Evolutionary conservation across 176 grass and related monocot genomes (phyloP), one percentile per base, ranked within the genome.

Genomic region (Oryza meyeriana): DNA sequence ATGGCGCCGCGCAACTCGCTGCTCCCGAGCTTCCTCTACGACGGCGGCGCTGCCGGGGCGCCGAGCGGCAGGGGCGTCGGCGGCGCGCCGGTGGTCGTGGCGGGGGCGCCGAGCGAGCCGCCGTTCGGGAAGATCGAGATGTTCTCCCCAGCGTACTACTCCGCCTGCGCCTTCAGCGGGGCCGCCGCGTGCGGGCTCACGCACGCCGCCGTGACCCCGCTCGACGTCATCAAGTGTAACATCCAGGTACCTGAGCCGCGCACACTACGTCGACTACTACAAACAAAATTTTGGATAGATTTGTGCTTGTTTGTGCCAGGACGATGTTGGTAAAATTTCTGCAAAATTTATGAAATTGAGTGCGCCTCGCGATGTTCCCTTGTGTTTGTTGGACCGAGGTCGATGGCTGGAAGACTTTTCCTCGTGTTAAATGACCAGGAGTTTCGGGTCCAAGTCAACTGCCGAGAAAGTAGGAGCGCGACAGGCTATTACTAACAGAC

Each of bases 161-260:
- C 85, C 10, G 89, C 94, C 41, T 81, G 94, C 79, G 90, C 89
- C 62, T 14, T 84, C 29, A 91, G 89, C 12, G 94, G 94, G 14
- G 92, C 90, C 66, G 89, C 88, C 29, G 88, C 91, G 48, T 97
- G 94, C 65, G 94, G 94, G 10, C 31, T 97, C 76, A 97, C 94
- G 14, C 94, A 97, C 85, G 92, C 74, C 85, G 85, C 91, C 52
- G 94, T 97, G 8, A 97, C 94, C 59, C 91, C 91, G 64, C 91
- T 97, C 32, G 94, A 97, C 36, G 89, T 97, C 62, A 90, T 97
- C 87, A 97, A 97, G 81, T 94, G 94, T 78, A 97, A 97, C 85
- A 94, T 94, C 79, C 94, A 97, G 94, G 94, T 91, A 26, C 39
- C 29, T 61, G 64, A 59, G n/a, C 6, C n/a, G n/a, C n/a, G n/a